Percentiles rank a stretch among this genome's conserved stretches.
These are phyloP conservation scores for Mycena leptocephala DNA, from an alignment of 768 basidiomycete species.

Conservation along the genomic window DNA sequence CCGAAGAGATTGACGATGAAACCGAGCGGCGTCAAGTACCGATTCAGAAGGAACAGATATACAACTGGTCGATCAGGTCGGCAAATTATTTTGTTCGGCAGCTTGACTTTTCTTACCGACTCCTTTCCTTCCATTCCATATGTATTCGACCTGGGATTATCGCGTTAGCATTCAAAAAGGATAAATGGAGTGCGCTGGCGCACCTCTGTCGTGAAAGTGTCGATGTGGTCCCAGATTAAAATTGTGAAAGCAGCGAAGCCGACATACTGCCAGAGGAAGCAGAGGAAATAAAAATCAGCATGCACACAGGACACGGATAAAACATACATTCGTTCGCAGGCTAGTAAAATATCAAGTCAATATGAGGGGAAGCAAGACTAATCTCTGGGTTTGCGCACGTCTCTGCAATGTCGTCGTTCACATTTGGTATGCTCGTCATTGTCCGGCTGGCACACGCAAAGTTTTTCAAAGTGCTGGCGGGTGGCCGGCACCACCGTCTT, in stretches of 20 bases:
- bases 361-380: background rate
- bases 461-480: background rate
- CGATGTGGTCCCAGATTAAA: conserved; percentile 65
- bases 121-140: conserved; percentile 68
- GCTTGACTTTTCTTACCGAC: conserved; percentile 51
- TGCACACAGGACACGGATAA: too few species aligned
- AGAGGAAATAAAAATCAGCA: background rate
- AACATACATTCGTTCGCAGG: conserved; percentile 33
- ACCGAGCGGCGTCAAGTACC: conserved; percentile 75
- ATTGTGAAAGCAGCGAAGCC: conserved; percentile 53
- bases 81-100: background rate
- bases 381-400: background rate
- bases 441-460: background rate
- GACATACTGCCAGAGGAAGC: conserved; percentile 42
- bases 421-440: conserved; percentile 6
- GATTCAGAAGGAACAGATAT: conserved; percentile 69
- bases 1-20: conserved; percentile 74
- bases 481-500: conserved; percentile 10
- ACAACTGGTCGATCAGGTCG: conserved; percentile 48
- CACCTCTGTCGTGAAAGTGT: conserved; percentile 67
- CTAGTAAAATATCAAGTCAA: background rate
- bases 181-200: background rate
- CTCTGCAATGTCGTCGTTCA: conserved; percentile 30
- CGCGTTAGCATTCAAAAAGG: background rate
- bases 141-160: conserved; percentile 60